A percentile compares a stretch with the other conserved stretches of the same genome.
Conservation (phyloP, 2,329 filamentous ascomycete species). For the Aaosphaeria arxii region DNA sequence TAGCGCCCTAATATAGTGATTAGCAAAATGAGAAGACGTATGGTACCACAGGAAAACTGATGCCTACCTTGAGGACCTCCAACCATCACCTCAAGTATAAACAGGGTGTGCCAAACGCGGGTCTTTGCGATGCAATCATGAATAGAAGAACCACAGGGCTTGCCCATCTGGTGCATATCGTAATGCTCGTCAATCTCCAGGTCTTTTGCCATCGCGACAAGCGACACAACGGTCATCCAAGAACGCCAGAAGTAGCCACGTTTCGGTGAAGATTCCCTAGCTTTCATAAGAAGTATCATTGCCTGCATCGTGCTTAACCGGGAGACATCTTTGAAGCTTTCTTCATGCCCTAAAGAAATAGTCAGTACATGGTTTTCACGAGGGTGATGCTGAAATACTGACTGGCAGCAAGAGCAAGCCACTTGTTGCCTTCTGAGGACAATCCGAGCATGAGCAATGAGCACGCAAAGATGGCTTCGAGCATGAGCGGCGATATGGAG, state of each 20-base stretch:
- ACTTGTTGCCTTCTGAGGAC: conserved; percentile 80
- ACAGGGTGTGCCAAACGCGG: conserved; percentile 84
- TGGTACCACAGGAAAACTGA: no score
- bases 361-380: conserved; percentile 11
- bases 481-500: conserved; percentile 82
- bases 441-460: conserved; percentile 81
- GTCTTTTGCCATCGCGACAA: conserved; percentile 90
- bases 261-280: conserved; percentile 86
- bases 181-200: conserved; percentile 85
- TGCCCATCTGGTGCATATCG: conserved; percentile 70
- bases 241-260: conserved; percentile 95
- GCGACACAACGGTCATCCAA: conserved; percentile 93
- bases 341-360: conserved; percentile 68
- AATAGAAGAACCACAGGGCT: conserved; percentile 62
- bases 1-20: conserved; percentile 52
- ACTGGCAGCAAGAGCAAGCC: conserved; percentile 88
- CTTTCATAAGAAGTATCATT: conserved; percentile 82
- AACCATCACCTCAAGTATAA: conserved; percentile 86
- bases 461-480: conserved; percentile 90
- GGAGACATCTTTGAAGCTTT: conserved; percentile 90
- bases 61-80: conserved; percentile 80
- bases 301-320: conserved; percentile 90
- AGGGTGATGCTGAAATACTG: conserved; percentile 32
- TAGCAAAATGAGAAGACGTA: no score
- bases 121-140: conserved; percentile 82